Conservation (phyloP, 2,329 filamentous ascomycete species). For the Penicillium sp. region DNA sequence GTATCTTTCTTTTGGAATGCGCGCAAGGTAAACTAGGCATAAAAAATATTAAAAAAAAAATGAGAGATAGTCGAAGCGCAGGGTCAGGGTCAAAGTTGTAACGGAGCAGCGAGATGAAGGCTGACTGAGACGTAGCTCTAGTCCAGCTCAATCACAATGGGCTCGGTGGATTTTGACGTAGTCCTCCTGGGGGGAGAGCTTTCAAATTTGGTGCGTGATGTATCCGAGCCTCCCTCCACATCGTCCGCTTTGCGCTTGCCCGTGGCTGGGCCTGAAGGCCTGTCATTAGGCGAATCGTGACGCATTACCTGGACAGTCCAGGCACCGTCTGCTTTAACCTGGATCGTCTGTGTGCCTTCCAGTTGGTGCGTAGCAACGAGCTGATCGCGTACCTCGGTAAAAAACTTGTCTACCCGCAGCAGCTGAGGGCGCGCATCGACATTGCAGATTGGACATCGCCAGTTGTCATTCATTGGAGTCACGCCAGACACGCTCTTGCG, state of each 20-base stretch:
- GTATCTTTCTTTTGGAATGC: slow-evolving; percentile 12
- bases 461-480: slow-evolving; percentile 49
- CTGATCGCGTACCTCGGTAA: slow-evolving; percentile 57
- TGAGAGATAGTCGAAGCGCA: background rate
- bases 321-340: slow-evolving; percentile 58
- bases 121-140: background rate
- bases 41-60: background rate
- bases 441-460: slow-evolving; percentile 82
- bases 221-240: background rate
- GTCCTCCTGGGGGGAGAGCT: background rate
- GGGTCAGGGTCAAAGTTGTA: background rate
- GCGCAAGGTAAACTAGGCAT: background rate
- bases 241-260: slow-evolving; percentile 15
- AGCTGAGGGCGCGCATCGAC: slow-evolving; percentile 69
- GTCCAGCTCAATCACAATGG: slow-evolving; percentile 21
- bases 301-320: slow-evolving; percentile 55
- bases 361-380: slow-evolving; percentile 51
- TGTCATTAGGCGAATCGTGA: slow-evolving; percentile 12
- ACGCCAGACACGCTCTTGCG: slow-evolving; percentile 49
- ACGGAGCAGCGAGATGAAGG: background rate
- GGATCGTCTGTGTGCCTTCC: slow-evolving; percentile 55
- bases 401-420: slow-evolving; percentile 69
- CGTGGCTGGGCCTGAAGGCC: background rate
- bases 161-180: background rate
- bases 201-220: slow-evolving; percentile 17